Base-by-base conservation (phyloP, 2,329 filamentous ascomycete genomes). In the Aspergillus clavatus region DNA sequence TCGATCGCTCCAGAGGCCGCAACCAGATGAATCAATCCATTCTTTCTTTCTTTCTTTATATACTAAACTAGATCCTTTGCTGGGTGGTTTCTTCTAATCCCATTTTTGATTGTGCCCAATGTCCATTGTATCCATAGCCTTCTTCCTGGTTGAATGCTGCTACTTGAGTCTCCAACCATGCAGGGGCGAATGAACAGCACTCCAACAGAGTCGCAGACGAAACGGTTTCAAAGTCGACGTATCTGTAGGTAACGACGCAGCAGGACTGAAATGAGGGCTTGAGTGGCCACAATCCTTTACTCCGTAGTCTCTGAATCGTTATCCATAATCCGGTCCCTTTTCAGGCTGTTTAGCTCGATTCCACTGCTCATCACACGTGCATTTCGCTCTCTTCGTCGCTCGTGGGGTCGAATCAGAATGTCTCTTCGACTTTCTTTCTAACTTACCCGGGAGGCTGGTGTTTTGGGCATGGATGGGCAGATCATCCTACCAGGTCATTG, bases 391-490 rank as follows among this genome's bases (percentile, higher is more conserved):
- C 31, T 19, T 10, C 7, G 10, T 18, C 18, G 5, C 12, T 16
- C 16, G 7, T 19, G 29, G n/a, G 31, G 31, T 21, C 31, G 16
- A 35, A 35, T 35, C 31, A 35, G 31, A 21, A 21, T 11, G 4
- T 8, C 19, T 21, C 31, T 18, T 11, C n/a, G n/a, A n/a, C n/a
- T n/a, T n/a, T n/a, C n/a, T n/a, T n/a, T n/a, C n/a, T n/a, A n/a
- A n/a, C n/a, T n/a, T 16, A 8, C 3, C 29, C n/a, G 31, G 31
- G 31, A 35, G 31, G 31, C 26, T 14, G 38, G 40, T 49, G 40
- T 22, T 49, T 49, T 49, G 49, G 49, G 49, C 49, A 51, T 40
- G 40, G 36, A 51, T 42, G 39, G 44, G 38, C 43, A 42, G 38
- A 41, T 29, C 38, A 37, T 26, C 29, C 35, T 22, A 22, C 38